Conservation (phyloP, 768 basidiomycete species). For the Cyclocybe aegerita region DNA sequence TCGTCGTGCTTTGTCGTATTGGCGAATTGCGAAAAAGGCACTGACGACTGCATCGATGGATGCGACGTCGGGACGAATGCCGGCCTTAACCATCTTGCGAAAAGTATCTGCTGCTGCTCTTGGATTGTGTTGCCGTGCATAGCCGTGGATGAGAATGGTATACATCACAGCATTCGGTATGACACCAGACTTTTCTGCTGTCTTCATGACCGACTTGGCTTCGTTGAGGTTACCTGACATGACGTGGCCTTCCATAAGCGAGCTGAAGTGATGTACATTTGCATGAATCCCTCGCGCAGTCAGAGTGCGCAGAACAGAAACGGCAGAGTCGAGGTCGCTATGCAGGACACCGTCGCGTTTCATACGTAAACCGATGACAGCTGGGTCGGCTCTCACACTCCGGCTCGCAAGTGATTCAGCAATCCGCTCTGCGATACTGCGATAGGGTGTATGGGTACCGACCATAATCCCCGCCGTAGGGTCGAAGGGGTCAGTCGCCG, state of each 20-base stretch:
- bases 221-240: slow-evolving; percentile 55
- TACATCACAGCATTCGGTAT: slow-evolving; percentile 66
- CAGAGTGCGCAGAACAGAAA: slow-evolving; percentile 56
- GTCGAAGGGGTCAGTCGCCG: slow-evolving; percentile 36
- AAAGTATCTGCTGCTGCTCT: slow-evolving; percentile 54
- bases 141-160: slow-evolving; percentile 75
- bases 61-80: slow-evolving; percentile 67
- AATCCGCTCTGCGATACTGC: slow-evolving; percentile 29
- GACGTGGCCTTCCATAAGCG: slow-evolving; percentile 76
- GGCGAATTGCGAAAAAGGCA: slow-evolving; percentile 62
- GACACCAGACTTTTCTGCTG: slow-evolving; percentile 49
- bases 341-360: slow-evolving; percentile 56
- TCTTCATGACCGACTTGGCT: slow-evolving; percentile 55
- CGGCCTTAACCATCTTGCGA: slow-evolving; percentile 58
- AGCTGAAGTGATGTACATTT: slow-evolving; percentile 68
- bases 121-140: slow-evolving; percentile 60
- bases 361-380: slow-evolving; percentile 62
- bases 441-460: slow-evolving; percentile 25
- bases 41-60: slow-evolving; percentile 71
- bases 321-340: slow-evolving; percentile 49
- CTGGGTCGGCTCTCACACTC: slow-evolving; percentile 52
- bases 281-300: slow-evolving; percentile 69
- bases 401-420: slow-evolving; percentile 46
- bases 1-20: slow-evolving; percentile 46
- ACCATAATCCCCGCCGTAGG: slow-evolving; percentile 47